Base-by-base conservation (phyloP, 2,329 filamentous ascomycete species). In the Fusarium avenaceum region DNA sequence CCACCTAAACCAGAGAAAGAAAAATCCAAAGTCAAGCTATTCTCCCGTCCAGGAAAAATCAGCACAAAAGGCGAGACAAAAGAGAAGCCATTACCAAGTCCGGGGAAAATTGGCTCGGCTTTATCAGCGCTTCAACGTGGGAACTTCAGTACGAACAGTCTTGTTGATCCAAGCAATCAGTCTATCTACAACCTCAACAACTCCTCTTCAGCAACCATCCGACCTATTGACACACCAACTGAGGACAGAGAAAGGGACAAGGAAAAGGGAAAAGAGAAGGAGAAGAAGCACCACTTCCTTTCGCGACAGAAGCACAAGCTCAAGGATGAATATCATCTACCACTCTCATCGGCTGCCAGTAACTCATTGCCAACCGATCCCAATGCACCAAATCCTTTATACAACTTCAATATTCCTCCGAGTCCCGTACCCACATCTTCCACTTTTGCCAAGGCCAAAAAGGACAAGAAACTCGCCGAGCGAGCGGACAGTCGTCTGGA, bases 381-480 rank as follows among this genome's bases (percentile, higher is more conserved):
- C 1, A 90, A 83, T 73, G 91, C 91, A 4, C 91, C 92, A 1
- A 90, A 88, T 70, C 92, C 91, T 55, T 79, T 95, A 6, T 95
- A 95, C 81, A 93, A 89, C 65, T 94, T 95, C 78, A 91, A 89
- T 58, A 79, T 92, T 3, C 92, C 92, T 2, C 85, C 90, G 9
- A 93, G 90, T 63, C 91, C 92, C 2, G 90, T 86, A 0, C 88
- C 89, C 15, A 86, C 84, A 50, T 86, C 84, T 52, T 86, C 84
- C 26, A 83, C 86, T 32, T 97, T 98, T 76, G 85, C 90, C 38
- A 96, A 96, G 80, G 91, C 90, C 4, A 92, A 96, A 75, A 95
- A 92, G 61, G 93, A 97, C 75, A 97, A 95, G 82, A 91, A 90
- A 77, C 90, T 91, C 70, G 90, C 92, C 65, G 90, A 92, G 67